phyloP scores from a whole-genome alignment of 2,329 filamentous ascomycete species.

The Ascocoryne sarcoides region DNA sequence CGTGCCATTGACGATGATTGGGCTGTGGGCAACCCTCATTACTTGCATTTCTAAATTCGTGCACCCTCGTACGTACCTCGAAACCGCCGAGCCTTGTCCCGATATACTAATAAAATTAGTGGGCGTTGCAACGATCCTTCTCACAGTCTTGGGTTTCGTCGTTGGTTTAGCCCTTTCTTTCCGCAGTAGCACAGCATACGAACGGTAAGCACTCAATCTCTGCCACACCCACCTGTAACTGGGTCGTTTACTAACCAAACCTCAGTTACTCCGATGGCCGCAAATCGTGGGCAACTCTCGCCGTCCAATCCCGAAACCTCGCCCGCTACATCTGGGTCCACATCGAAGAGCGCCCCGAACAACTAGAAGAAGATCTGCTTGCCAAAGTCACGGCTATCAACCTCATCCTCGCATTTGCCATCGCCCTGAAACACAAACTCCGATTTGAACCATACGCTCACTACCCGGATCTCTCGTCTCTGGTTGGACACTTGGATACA shows the following conservation, averaged over 20 bases:
- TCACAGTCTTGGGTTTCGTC: constrained; percentile 74
- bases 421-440: constrained; percentile 71
- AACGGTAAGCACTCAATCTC: constrained; percentile 35
- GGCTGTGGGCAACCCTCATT: constrained; percentile 56
- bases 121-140: constrained; percentile 56
- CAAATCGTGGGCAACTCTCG: constrained; percentile 53
- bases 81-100: no score
- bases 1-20: constrained; percentile 55
- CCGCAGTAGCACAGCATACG: constrained; percentile 68
- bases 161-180: constrained; percentile 73
- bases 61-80: no score
- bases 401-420: constrained; percentile 67
- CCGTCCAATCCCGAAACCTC: constrained; percentile 55
- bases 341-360: constrained; percentile 47
- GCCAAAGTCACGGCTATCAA: constrained; percentile 62
- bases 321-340: constrained; percentile 81
- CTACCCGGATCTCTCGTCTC: constrained; percentile 63
- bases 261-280: constrained; percentile 49
- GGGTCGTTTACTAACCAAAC: neutral
- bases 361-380: constrained; percentile 58
- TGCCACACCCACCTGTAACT: constrained; percentile 2
- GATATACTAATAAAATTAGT: constrained; percentile 26
- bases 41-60: constrained; percentile 40
- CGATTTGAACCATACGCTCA: constrained; percentile 75
- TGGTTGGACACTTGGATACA: constrained; percentile 65